Percentiles rank a stretch among this genome's conserved stretches.
phyloP scores from a whole-genome alignment of 139 green algal genomes.

The Haematococcus sp. region DNA sequence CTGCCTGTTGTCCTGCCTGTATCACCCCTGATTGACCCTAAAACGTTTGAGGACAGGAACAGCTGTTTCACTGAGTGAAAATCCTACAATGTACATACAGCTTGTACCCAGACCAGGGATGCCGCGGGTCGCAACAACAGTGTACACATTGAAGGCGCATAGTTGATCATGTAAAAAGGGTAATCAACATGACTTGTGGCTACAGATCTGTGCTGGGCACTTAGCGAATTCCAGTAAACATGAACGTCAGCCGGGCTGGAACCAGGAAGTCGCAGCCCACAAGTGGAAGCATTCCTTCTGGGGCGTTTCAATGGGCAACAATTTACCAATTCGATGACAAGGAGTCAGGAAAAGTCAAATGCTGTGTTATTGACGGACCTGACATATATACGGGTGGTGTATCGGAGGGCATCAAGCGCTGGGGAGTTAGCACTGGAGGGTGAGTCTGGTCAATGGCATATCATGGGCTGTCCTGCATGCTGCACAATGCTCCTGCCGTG shows the following conservation, averaged over 20 bases:
- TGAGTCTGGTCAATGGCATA: neutral
- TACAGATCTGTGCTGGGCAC: neutral
- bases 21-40: too few species aligned
- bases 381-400: constrained; percentile 23
- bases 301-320: constrained; percentile 27
- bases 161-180: too few species aligned
- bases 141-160: too few species aligned
- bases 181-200: too few species aligned
- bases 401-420: constrained; percentile 28
- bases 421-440: constrained; percentile 23
- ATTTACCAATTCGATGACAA: constrained; percentile 34
- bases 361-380: neutral
- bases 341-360: constrained; percentile 30
- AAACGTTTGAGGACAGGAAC: too few species aligned
- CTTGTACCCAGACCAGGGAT: too few species aligned
- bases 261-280: neutral
- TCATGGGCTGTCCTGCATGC: neutral
- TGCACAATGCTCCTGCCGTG: neutral
- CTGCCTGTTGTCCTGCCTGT: too few species aligned
- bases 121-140: too few species aligned
- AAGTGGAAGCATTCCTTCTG: constrained; percentile 12
- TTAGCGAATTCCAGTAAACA: neutral
- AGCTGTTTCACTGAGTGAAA: too few species aligned
- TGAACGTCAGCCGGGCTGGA: neutral
- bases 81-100: too few species aligned